Evolutionary conservation across 2,329 filamentous ascomycete species (phyloP), one percentile per base, ranked within the genome.

Genomic region (Didymella sp.): DNA sequence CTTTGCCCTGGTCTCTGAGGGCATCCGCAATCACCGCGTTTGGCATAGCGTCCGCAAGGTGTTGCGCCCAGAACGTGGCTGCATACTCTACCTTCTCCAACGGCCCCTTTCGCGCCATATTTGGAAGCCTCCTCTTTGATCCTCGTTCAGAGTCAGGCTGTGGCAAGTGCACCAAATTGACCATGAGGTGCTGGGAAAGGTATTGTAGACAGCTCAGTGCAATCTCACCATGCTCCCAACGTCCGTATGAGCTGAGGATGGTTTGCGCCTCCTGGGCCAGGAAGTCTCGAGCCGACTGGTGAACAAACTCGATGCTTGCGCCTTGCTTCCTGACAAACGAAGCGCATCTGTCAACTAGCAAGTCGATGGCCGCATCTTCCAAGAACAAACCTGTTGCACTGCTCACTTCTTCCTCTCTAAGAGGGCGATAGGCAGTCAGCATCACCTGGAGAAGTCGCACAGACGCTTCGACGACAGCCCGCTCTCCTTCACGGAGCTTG

Each of bases 201-300:
- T 40, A 42, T 8, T 2, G 4, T 31, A 50, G 35, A 42, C 33
- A 50, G 47, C 33, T 50, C 11, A 30, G 27, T 6, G 47, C 35
- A 30, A 50, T 42, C 8, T 50, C 22, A 31, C 7, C 9, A 30
- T 42, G 35, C 19, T 15, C 35, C 35, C 27, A 50, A 31, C 24
- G 30, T 11, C 15, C 35, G 15, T 41, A 50, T n/a, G n/a, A 41
- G 47, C 38, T 31, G 19, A 50, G 33, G 30, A 13, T 40, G 19
- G 15, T 21, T 13, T 50, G 47, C 38, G 9, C 24, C 13, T 50
- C 35, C 21, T 41, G 22, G 3, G 6, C 24, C 0, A 82, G 51
- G 58, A 68, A 78, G 11, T 81, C 78, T 55, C 79, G 78, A 0
- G 77, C 79, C 0, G 78, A 80, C 48, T 78, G 72, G 52, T 81